Percentiles rank a stretch among this genome's conserved stretches.
phyloP scores from a whole-genome alignment of 129 eudicot species.

The Ambrosia trifida region DNA sequence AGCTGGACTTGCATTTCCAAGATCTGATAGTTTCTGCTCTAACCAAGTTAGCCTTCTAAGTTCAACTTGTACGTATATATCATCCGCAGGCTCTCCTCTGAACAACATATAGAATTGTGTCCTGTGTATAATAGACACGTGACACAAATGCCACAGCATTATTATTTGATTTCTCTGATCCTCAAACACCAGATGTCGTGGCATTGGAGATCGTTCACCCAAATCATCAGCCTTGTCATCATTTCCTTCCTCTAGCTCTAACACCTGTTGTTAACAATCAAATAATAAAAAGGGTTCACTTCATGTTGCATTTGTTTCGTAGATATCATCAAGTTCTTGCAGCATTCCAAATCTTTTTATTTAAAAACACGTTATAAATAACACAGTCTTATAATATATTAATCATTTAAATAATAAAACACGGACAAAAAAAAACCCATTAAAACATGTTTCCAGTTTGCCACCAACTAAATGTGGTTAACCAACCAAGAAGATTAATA shows the following conservation, averaged over 20 bases:
- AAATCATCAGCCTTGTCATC: constrained; percentile 50
- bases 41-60: constrained; percentile 89
- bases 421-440: neutral
- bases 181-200: constrained; percentile 77
- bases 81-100: constrained; percentile 86
- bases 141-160: constrained; percentile 96
- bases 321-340: too few species aligned
- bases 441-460: neutral
- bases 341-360: too few species aligned
- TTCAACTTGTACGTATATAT: constrained; percentile 90
- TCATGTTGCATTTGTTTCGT: too few species aligned
- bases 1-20: constrained; percentile 98
- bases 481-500: neutral
- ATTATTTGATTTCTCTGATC: constrained; percentile 79
- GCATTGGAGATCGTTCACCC: constrained; percentile 49
- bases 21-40: constrained; percentile 83
- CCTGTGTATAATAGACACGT: constrained; percentile 85
- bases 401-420: neutral
- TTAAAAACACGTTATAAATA: too few species aligned
- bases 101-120: constrained; percentile 90
- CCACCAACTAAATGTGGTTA: constrained; percentile 2
- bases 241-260: constrained; percentile 89
- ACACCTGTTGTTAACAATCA: constrained; percentile 65
- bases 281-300: too few species aligned
- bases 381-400: neutral